A percentile compares a stretch with the other conserved stretches of the same genome.
Conservation (phyloP, 1,139 yeast genomes). For the Zygosaccharomyces pseudobailii region DNA sequence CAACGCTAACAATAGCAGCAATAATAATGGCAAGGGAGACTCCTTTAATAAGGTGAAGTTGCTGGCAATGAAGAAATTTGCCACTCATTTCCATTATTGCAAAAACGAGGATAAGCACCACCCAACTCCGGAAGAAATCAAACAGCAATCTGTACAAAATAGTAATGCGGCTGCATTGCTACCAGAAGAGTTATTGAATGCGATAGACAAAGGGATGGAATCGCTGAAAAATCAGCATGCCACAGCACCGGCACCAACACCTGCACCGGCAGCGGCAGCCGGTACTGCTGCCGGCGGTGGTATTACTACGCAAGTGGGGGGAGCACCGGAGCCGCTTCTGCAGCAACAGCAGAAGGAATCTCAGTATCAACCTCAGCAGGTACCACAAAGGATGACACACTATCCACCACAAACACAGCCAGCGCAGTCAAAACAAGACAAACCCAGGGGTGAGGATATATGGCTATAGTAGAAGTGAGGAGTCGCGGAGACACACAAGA, state of each 20-base stretch:
- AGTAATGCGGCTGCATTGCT: constrained; percentile 26
- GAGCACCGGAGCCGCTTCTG: constrained; percentile 27
- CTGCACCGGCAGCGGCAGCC: constrained; percentile 39
- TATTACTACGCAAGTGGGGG: constrained; percentile 34
- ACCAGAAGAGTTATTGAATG: constrained; percentile 27
- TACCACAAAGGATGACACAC: constrained; percentile 18
- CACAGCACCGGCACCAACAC: constrained; percentile 37
- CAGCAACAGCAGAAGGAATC: constrained; percentile 23
- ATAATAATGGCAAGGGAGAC: constrained; percentile 29
- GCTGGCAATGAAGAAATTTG: constrained; percentile 34
- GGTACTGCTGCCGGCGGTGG: constrained; percentile 4
- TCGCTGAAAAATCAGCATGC: constrained; percentile 24
- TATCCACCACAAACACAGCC: constrained; percentile 19
- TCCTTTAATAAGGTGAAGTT: constrained; percentile 32
- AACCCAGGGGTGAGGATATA: constrained; percentile 23
- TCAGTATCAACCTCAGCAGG: constrained; percentile 11
- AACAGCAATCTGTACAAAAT: constrained; percentile 29
- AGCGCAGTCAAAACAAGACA: constrained; percentile 15
- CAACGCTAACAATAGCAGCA: constrained; percentile 12
- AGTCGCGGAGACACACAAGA: neutral
- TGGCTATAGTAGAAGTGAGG: constrained; percentile 18
- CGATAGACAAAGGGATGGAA: constrained; percentile 31
- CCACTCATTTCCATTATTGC: constrained; percentile 35
- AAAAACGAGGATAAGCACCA: constrained; percentile 31
- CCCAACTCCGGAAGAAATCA: constrained; percentile 35